Evolutionary conservation across 2,329 filamentous ascomycete genomes (phyloP), one percentile per base, ranked within the genome.

Genomic region (Akanthomyces uredinophilus): DNA sequence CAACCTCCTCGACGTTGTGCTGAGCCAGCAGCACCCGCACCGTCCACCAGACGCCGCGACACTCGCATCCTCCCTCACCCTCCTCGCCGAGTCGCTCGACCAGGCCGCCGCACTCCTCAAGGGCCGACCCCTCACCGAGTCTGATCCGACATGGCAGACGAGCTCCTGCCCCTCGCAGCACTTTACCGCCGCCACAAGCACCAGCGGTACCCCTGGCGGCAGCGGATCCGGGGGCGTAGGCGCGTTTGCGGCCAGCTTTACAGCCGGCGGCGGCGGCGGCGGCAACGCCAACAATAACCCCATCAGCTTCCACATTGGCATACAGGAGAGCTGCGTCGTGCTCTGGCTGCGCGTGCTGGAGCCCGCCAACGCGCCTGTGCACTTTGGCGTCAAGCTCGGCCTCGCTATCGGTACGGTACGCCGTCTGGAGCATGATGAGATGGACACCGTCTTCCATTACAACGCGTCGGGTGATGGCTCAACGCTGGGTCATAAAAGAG

Each of bases 1-100:
- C 65, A 91, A 96, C 73, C 86, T 96, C 52, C 87, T 96, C 55
- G 85, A 89, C 68, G 83, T 96, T 18, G 91, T 89, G 50, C 83
- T 89, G 32, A 88, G 67, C 69, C 85, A 55, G 51, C 60, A 43
- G 44, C 24, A 41, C 2, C 14, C 13, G 78, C 60, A 43, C 39
- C 24, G 35, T 1, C 14, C 13, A 78, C 66, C 62, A 83, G 87
- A 76, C 74, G 86, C 70, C 77, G 79, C 73, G 27, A 83, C 85
- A 62, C 78, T 87, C 35, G 75, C 81, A 35, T 78, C 80, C 8
- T 83, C 86, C 64, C 78, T 88, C 27, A 78, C 80, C 52, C 75
- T 86, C 43, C 78, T 88, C 43, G 75, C 83, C 62, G 79, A 82
- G 62, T 79, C 83, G 27, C 75, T 87, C 61, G 62, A 77, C 44